phyloP scores from a whole-genome alignment of 805 yeast genomes.

The Zygotorulaspora florentina region DNA sequence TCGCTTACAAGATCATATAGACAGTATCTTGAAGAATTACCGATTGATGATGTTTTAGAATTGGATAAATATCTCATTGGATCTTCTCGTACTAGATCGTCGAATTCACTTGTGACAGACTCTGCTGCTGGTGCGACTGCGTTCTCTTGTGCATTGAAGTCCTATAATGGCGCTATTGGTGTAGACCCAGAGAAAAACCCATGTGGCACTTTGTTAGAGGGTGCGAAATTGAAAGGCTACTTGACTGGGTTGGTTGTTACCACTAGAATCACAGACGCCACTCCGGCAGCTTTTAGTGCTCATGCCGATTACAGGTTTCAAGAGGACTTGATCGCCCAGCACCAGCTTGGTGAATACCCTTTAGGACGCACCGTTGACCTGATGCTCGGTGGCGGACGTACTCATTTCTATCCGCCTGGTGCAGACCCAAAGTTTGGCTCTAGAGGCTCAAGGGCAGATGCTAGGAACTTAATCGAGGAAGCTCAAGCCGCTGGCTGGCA shows the following conservation, averaged over 20 bases:
- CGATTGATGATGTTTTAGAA: conserved; percentile 51
- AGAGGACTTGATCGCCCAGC: conserved; percentile 83
- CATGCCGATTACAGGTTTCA: conserved; percentile 73
- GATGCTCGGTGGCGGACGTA: conserved; percentile 88
- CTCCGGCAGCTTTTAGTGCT: conserved; percentile 85
- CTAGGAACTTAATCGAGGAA: conserved; percentile 59
- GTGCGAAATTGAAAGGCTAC: conserved; percentile 76
- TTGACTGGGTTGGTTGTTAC: conserved; percentile 89
- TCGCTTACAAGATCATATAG: conserved; percentile 73
- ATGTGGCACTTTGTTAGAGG: conserved; percentile 85
- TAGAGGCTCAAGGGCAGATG: conserved; percentile 65
- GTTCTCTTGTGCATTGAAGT: conserved; percentile 75
- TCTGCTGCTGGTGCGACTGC: conserved; percentile 98
- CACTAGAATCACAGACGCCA: conserved; percentile 89
- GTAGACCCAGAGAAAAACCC: conserved; percentile 66
- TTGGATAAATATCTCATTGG: conserved; percentile 76
- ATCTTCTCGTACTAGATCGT: conserved; percentile 77
- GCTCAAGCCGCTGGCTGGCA: conserved; percentile 53
- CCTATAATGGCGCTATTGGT: conserved; percentile 91
- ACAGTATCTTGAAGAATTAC: conserved; percentile 46
- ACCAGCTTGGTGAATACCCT: conserved; percentile 77
- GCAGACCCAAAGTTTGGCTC: conserved; percentile 31
- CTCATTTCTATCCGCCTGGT: conserved; percentile 62
- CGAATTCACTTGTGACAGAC: conserved; percentile 76
- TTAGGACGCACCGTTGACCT: conserved; percentile 78